phyloP scores from a whole-genome alignment of 2,329 filamentous ascomycete genomes.

The Trichoderma oligosporum region DNA sequence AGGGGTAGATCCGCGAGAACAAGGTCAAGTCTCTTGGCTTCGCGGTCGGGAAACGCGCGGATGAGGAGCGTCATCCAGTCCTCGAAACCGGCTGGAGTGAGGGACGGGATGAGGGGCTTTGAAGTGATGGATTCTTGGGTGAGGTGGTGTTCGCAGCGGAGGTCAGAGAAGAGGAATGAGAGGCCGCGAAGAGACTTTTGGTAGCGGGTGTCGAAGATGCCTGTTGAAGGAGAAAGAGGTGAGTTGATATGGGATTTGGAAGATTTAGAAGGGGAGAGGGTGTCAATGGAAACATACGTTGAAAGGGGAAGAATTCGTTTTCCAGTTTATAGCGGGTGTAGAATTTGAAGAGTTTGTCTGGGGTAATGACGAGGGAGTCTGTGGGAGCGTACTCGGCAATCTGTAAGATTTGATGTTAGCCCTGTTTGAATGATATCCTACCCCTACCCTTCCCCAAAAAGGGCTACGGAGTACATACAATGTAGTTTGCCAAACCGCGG shows the following conservation, averaged over 20 bases:
- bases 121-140: slow-evolving; percentile 51
- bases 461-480: slow-evolving; percentile 57
- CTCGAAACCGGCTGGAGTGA: slow-evolving; percentile 66
- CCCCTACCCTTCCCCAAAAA: too few species aligned
- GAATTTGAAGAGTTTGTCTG: slow-evolving; percentile 69
- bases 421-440: too few species aligned
- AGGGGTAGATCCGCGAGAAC: slow-evolving; percentile 70
- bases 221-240: slow-evolving; percentile 29
- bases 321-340: slow-evolving; percentile 64
- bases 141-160: slow-evolving; percentile 61
- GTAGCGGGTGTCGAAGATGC: slow-evolving; percentile 48
- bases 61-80: slow-evolving; percentile 71
- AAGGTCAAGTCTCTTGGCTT: slow-evolving; percentile 65
- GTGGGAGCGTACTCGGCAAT: slow-evolving; percentile 32
- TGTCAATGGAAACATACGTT: slow-evolving; percentile 53
- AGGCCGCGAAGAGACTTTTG: slow-evolving; percentile 28
- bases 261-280: not conserved
- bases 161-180: slow-evolving; percentile 50
- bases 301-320: slow-evolving; percentile 65
- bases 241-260: not conserved
- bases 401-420: slow-evolving; percentile 24
- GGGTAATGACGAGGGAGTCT: slow-evolving; percentile 61
- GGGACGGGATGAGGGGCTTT: slow-evolving; percentile 56
- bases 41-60: slow-evolving; percentile 70
- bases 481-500: slow-evolving; percentile 66